Evolutionary conservation across 495 filamentous ascomycete species (phyloP), one percentile per base, ranked within the genome.

Genomic region (Hypoxylon fuscum): DNA sequence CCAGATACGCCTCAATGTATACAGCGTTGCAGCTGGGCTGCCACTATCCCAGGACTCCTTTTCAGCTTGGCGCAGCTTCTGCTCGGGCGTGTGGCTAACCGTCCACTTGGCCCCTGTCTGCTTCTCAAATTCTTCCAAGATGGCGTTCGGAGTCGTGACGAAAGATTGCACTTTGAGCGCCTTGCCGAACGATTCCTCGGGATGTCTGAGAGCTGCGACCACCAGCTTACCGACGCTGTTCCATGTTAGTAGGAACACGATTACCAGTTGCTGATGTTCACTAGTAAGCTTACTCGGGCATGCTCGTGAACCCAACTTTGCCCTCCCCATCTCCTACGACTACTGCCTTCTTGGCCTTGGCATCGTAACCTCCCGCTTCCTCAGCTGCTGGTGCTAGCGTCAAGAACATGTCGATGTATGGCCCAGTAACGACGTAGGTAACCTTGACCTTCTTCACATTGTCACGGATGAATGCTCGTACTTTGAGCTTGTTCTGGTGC

Each of bases 91-190:
- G 59, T 83, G 79, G 2, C 75, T 75, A 3, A 88, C 82, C 1
- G 76, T 66, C 80, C 81, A 87, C 52, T 83, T 76, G 10, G 67
- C 66, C 0, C 82, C 85, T 1, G 85, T 85, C 71, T 90, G 88
- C 48, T 76, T 82, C 71, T 90, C 84, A 64, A 85, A 90, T 66
- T 90, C 87, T 20, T 78, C 77, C 29, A 87, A 55, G 20, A 92
- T 88, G 41, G 84, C 70, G 5, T 79, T 77, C 0, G 87, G 87
- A 0, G 83, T 89, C 3, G 84, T 80, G 3, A 85, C 86, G 64
- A 90, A 92, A 1, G 87, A 90, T 60, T 90, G 90, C 4, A 92
- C 83, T 46, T 82, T 86, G 22, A 92, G 74, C 1, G 82, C 81
- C 45, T 82, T 80, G 41, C 82, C 82, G 11, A 78, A 74, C 0